These are phyloP conservation scores for Phaseolus coccineus DNA, from an alignment of 331 rosid species.

Conservation along the genomic window DNA sequence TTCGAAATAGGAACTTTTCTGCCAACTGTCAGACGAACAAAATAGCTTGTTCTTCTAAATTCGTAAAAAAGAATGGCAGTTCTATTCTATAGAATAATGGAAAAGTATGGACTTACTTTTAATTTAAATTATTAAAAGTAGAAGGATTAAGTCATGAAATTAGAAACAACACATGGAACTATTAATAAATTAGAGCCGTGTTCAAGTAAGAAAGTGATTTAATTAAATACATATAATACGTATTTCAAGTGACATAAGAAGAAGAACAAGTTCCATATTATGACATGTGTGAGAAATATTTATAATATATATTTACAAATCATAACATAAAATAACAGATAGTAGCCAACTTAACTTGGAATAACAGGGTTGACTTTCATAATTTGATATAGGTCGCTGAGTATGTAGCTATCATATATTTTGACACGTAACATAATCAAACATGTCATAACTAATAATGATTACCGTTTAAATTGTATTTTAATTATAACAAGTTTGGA, in stretches of 20 bases:
- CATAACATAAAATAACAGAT: neutral
- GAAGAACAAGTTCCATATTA: conserved; percentile 2
- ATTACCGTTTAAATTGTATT: too few relatives aligned
- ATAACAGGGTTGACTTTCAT: conserved; percentile 18
- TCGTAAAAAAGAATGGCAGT: neutral
- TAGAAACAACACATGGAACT: neutral
- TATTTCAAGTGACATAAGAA: neutral
- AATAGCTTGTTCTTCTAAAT: neutral
- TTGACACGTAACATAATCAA: neutral
- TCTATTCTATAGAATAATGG: neutral
- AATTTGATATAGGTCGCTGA: neutral
- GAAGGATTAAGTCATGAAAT: neutral
- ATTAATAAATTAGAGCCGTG: neutral
- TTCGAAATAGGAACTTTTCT: neutral
- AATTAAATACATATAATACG: neutral
- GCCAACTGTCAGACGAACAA: neutral
- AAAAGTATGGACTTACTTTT: neutral
- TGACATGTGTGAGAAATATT: conserved; percentile 3
- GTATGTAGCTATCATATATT: neutral
- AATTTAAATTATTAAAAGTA: neutral
- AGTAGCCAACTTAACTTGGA: neutral
- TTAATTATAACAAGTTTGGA: too few relatives aligned
- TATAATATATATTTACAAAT: neutral
- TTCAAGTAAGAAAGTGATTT: neutral
- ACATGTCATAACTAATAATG: neutral